A percentile compares a stretch with the other conserved stretches of the same genome.
Conservation (phyloP, 495 filamentous ascomycete genomes). For the Penicillium canariense region DNA sequence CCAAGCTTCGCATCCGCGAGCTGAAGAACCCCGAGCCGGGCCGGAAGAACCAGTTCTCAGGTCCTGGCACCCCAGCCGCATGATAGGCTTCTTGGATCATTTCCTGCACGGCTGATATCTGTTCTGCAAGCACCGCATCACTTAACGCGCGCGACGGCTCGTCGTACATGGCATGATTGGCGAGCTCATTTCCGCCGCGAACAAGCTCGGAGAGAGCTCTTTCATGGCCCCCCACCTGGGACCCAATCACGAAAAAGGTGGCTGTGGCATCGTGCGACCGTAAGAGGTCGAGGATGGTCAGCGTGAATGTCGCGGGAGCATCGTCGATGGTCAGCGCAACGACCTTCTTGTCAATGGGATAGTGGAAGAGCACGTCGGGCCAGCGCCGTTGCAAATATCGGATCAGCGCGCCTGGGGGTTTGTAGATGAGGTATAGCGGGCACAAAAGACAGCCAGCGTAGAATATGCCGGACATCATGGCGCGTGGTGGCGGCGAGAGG, state of each 20-base stretch:
- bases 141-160: conserved; percentile 58
- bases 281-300: conserved; percentile 65
- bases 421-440: conserved; percentile 69
- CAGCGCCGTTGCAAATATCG: conserved; percentile 63
- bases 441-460: conserved; percentile 47
- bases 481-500: too few relatives aligned
- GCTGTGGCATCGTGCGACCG: conserved; percentile 56
- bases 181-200: conserved; percentile 66
- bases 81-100: conserved; percentile 56
- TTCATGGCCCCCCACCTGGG: conserved; percentile 64
- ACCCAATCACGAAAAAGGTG: conserved; percentile 79
- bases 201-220: conserved; percentile 58
- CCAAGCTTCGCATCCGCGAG: conserved; percentile 56
- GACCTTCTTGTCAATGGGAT: conserved; percentile 54
- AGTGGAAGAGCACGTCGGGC: conserved; percentile 74
- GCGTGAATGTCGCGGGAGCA: conserved; percentile 69
- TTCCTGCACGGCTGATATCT: conserved; percentile 41
- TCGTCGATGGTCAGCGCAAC: conserved; percentile 86
- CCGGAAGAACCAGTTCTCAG: conserved; percentile 62
- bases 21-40: conserved; percentile 82
- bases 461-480: conserved; percentile 47
- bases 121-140: conserved; percentile 31
- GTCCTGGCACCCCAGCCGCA: conserved; percentile 28
- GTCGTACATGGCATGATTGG: conserved; percentile 84
- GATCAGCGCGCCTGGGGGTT: conserved; percentile 67